phyloP scores from a whole-genome alignment of 2,329 filamentous ascomycete genomes.

The Hymenoscyphus albidus region DNA sequence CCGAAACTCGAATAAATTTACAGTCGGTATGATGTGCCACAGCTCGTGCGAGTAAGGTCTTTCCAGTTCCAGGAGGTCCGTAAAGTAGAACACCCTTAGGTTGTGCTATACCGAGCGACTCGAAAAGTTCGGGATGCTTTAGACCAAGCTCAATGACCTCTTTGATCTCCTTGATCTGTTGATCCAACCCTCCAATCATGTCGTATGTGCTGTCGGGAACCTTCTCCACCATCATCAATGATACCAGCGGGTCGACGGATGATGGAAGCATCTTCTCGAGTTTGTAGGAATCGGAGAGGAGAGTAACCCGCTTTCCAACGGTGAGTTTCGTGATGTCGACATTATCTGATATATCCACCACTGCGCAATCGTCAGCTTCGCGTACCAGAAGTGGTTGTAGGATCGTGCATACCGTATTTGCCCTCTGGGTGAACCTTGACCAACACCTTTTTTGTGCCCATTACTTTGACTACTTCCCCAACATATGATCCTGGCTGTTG shows the following conservation, averaged over 20 bases:
- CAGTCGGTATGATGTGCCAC: slow-evolving; percentile 98
- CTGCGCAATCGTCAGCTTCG: slow-evolving; percentile 44
- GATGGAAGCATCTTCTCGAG: slow-evolving; percentile 98
- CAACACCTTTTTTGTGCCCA: slow-evolving; percentile 98
- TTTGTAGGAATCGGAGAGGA: slow-evolving; percentile 97
- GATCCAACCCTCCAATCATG: slow-evolving; percentile 98
- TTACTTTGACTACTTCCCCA: slow-evolving; percentile 99
- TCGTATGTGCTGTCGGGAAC: slow-evolving; percentile 99
- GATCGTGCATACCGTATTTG: slow-evolving; percentile 78
- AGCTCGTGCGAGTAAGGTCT: slow-evolving; percentile 90
- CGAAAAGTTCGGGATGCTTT: slow-evolving; percentile 97
- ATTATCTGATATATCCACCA: slow-evolving; percentile 90
- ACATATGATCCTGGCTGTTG: slow-evolving; percentile 98
- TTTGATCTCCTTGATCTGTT: slow-evolving; percentile 99
- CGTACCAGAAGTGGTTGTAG: neutral
- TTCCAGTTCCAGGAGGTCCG: slow-evolving; percentile 93
- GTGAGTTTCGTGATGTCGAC: slow-evolving; percentile 96
- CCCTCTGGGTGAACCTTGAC: slow-evolving; percentile 99
- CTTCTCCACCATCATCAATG: slow-evolving; percentile 99
- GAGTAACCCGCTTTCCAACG: slow-evolving; percentile 92
- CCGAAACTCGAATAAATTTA: slow-evolving; percentile 97
- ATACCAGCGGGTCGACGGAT: slow-evolving; percentile 95
- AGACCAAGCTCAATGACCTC: slow-evolving; percentile 98
- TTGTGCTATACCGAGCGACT: slow-evolving; percentile 97
- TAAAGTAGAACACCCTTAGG: slow-evolving; percentile 97